phyloP scores from a whole-genome alignment of 2,329 filamentous ascomycete genomes.

The Penicillium sp. region DNA sequence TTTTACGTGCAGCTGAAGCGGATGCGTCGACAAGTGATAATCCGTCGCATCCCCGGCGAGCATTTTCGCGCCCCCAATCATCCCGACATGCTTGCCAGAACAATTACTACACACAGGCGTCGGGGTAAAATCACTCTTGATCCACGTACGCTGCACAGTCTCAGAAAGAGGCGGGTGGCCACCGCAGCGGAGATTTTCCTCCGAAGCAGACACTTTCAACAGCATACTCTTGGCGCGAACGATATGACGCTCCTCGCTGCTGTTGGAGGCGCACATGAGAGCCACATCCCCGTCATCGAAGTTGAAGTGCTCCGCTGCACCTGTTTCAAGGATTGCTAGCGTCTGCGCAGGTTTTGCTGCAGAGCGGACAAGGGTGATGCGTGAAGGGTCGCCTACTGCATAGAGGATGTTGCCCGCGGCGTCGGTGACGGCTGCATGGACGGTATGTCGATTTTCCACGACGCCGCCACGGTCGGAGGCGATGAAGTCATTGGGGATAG shows the following conservation, averaged over 20 bases:
- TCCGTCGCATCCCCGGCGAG: conserved; percentile 32
- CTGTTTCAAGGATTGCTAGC: conserved; percentile 47
- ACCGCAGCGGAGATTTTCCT: conserved; percentile 46
- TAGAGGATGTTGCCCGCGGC: conserved; percentile 40
- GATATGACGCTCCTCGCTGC: conserved; percentile 45
- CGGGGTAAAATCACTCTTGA: conserved; percentile 39
- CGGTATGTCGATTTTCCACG: conserved; percentile 47
- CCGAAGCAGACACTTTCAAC: conserved; percentile 31
- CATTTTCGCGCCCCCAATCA: conserved; percentile 46
- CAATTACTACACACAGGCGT: conserved; percentile 48
- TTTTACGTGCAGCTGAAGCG: conserved; percentile 44
- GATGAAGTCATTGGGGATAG: conserved; percentile 30
- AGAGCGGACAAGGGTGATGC: conserved; percentile 48
- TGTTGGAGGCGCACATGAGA: conserved; percentile 52
- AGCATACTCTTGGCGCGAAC: conserved; percentile 42
- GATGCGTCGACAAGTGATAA: conserved; percentile 42
- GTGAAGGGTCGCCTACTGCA: conserved; percentile 42
- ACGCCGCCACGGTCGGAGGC: conserved; percentile 39
- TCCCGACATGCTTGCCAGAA: conserved; percentile 51
- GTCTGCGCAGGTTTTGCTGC: conserved; percentile 50
- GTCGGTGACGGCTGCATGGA: conserved; percentile 48
- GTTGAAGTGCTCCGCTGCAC: conserved; percentile 36
- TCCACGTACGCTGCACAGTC: conserved; percentile 42
- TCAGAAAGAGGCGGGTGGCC: conserved; percentile 42
- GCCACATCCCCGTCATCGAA: conserved; percentile 47